phyloP scores from a whole-genome alignment of 345 rosid species.

The Eucalyptus caleyi region DNA sequence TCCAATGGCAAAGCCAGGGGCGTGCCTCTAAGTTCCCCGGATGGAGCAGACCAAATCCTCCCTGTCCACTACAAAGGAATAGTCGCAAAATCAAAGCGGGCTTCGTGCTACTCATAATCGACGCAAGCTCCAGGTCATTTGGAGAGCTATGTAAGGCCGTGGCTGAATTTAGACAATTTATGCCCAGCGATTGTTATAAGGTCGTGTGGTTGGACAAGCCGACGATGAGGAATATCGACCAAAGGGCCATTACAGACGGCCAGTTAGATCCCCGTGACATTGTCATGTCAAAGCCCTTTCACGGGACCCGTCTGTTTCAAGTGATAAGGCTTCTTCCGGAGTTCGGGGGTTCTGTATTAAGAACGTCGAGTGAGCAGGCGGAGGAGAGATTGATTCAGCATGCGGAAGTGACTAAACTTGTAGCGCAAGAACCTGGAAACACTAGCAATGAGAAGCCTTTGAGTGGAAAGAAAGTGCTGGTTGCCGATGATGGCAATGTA shows the following conservation, averaged over 20 bases:
- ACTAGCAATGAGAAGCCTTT: constrained; percentile 2
- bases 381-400: neutral
- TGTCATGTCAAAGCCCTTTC: constrained; percentile 42
- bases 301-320: constrained; percentile 47
- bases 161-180: constrained; percentile 28
- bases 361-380: neutral
- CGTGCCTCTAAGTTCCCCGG: constrained; percentile 35
- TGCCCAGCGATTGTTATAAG: constrained; percentile 12
- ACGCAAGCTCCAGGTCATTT: constrained; percentile 33
- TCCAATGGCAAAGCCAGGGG: constrained; percentile 27
- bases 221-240: neutral
- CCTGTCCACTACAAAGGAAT: constrained; percentile 1
- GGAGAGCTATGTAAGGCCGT: constrained; percentile 15
- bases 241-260: neutral
- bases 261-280: constrained; percentile 15
- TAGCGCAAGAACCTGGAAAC: neutral
- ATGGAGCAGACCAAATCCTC: constrained; percentile 22
- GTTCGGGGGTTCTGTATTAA: constrained; percentile 21
- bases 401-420: neutral
- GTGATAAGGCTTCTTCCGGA: constrained; percentile 51
- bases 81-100: neutral
- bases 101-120: constrained; percentile 45
- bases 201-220: constrained; percentile 67
- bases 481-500: constrained; percentile 40
- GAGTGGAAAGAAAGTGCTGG: constrained; percentile 44